These are phyloP conservation scores for Cystofilobasidium bisporidii DNA, from an alignment of 768 basidiomycete species.

Conservation along the genomic window DNA sequence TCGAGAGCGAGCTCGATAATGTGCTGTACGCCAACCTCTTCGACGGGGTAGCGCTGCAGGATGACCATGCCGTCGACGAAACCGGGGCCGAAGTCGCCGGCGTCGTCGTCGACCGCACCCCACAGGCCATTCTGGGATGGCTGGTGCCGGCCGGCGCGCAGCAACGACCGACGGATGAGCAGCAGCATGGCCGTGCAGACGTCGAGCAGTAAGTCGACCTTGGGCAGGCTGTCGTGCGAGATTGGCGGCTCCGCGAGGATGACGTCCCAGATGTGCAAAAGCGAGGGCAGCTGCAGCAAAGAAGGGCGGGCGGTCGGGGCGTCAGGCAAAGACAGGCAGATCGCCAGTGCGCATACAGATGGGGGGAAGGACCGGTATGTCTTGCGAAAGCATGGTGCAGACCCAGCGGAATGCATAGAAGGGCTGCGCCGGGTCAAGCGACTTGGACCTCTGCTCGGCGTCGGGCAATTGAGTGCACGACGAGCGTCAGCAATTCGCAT, in stretches of 20 bases:
- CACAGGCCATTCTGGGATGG: slow-evolving; percentile 32
- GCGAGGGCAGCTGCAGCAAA: slow-evolving; percentile 12
- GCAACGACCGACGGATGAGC: slow-evolving; percentile 19
- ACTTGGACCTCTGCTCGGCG: slow-evolving; percentile 29
- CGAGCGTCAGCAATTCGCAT: not conserved
- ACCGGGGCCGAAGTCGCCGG: slow-evolving; percentile 24
- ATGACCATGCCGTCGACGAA: slow-evolving; percentile 31
- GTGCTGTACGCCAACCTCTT: slow-evolving; percentile 30
- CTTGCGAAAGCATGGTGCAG: slow-evolving; percentile 30
- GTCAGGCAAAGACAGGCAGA: not conserved
- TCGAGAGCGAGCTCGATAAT: slow-evolving; percentile 26
- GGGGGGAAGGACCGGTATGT: slow-evolving; percentile 23
- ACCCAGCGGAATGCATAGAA: slow-evolving; percentile 36
- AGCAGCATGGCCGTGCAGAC: slow-evolving; percentile 36
- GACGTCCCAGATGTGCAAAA: slow-evolving; percentile 35
- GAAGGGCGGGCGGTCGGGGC: no score
- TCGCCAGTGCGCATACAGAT: no score
- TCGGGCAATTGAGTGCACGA: no score
- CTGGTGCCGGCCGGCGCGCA: slow-evolving; percentile 3
- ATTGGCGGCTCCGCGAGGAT: slow-evolving; percentile 32
- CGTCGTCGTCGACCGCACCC: slow-evolving; percentile 30
- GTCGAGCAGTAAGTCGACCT: slow-evolving; percentile 35
- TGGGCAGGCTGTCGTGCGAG: slow-evolving; percentile 26
- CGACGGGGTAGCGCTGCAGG: slow-evolving; percentile 33
- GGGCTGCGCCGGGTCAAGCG: slow-evolving; percentile 31